Conservation (phyloP, 306 rosid species). For the Phaseolus lunatus region DNA sequence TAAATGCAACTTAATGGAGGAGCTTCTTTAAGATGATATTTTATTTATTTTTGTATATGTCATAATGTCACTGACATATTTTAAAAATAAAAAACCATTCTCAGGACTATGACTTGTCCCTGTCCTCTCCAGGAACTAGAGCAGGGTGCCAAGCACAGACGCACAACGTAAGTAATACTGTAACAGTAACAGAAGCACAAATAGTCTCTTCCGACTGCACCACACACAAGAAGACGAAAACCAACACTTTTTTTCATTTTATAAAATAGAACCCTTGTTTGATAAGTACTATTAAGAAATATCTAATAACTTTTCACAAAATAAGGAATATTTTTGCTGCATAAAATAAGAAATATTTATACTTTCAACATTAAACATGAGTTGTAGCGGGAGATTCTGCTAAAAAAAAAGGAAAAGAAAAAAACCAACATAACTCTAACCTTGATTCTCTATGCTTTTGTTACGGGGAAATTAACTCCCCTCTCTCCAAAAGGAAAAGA, state of each 20-base stretch:
- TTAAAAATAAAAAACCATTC: constrained; percentile 5
- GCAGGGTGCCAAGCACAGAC: constrained; percentile 42
- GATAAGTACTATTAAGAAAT: background rate
- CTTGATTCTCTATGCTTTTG: constrained; percentile 33
- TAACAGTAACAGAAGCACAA: background rate
- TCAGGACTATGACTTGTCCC: constrained; percentile 48
- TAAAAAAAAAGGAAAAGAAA: background rate
- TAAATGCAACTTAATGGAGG: background rate
- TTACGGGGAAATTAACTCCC: constrained; percentile 16
- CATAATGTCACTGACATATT: constrained; percentile 18
- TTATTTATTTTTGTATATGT: background rate
- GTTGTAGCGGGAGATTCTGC: background rate
- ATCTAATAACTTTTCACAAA: background rate
- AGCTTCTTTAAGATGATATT: background rate
- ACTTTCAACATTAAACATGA: background rate
- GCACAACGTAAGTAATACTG: constrained; percentile 35
- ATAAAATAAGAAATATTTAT: no score
- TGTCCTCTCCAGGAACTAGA: constrained; percentile 39
- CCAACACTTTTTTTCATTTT: background rate
- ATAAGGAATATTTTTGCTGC: no score
- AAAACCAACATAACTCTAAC: constrained; percentile 39
- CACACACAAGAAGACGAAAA: background rate
- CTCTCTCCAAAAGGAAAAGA: constrained; percentile 10
- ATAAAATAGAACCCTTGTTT: background rate
- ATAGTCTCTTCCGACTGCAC: background rate